Evolutionary conservation across 2,329 filamentous ascomycete species (phyloP).

Genomic region (Aphanoascus verrucosus): DNA sequence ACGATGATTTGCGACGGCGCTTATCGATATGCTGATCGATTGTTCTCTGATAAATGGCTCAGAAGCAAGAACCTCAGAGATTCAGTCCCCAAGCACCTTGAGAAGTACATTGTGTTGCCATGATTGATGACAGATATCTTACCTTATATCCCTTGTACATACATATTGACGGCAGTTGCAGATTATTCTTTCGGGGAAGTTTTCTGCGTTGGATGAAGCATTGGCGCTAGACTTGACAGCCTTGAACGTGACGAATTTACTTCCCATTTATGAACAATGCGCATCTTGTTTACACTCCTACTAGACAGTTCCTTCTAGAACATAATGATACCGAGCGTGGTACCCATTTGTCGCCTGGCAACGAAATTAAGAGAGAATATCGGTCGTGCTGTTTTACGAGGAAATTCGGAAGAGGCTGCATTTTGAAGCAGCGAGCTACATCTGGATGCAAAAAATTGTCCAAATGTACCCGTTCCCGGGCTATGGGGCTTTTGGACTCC

Average conservation of each 20-base stretch:
- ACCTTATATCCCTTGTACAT: neutral
- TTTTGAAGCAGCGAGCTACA: too few relatives aligned
- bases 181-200: neutral
- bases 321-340: too few relatives aligned
- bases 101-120: conserved; percentile 89
- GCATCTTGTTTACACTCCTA: neutral
- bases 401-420: too few relatives aligned
- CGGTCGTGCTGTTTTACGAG: too few relatives aligned
- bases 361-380: too few relatives aligned
- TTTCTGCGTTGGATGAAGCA: neutral
- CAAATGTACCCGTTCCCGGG: too few relatives aligned
- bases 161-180: neutral
- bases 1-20: conserved; percentile 92
- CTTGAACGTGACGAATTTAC: neutral
- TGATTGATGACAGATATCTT: conserved; percentile 29
- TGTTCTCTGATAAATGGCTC: conserved; percentile 90
- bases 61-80: conserved; percentile 69
- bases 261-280: neutral
- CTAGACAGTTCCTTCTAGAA: too few relatives aligned
- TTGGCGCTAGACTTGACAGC: neutral
- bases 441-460: too few relatives aligned
- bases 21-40: conserved; percentile 87
- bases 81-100: conserved; percentile 71
- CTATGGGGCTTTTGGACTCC: too few relatives aligned
- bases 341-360: too few relatives aligned